Evolutionary conservation across 306 rosid species (phyloP), one percentile per base, ranked within the genome.

Genomic region (Fragaria ananassa): DNA sequence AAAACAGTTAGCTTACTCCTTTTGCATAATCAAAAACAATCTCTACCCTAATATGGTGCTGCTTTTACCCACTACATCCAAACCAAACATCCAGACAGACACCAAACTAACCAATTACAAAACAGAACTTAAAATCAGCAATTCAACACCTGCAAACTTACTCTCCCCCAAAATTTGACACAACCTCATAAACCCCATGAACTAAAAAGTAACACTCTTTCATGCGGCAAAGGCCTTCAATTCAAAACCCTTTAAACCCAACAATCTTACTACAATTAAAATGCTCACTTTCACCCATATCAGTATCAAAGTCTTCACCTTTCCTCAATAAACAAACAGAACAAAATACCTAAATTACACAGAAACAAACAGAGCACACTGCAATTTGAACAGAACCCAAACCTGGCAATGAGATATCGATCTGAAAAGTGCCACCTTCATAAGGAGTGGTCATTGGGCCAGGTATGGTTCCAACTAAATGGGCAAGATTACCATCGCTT

Each of bases 321-420:
- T 58, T 45, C 27, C 34, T 37, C n/a, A 29, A 23, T 0, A 45
- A 74, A 9, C n/a, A 27, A 60, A 60, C 45, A 60, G 3, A 42
- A 23, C 23, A 61, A 45, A 45, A 15, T 6, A 10, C 53, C 35
- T 34, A 71, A 23, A 37, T 53, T 13, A 23, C 46, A 25, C 66
- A 46, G 37, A n/a, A 54, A 41, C 27, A 34, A 42, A 18, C 9
- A 58, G 54, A 45, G 15, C 9, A 57, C 8, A 68, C 8, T 45
- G 51, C 45, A 17, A 14, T 53, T 8, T 35, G 54, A 18, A 15
- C n/a, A 61, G 29, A 21, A 56, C 13, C 27, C 18, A 67, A 18
- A 95, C 99, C 97, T 34, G 99, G 96, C 72, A 95, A 72, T n/a
- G 88, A 75, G 87, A 95, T 95, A 10, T 95, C 97, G 83, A 95